Evolutionary conservation across 805 yeast species (phyloP).

Genomic region (Starmerella davenportii): DNA sequence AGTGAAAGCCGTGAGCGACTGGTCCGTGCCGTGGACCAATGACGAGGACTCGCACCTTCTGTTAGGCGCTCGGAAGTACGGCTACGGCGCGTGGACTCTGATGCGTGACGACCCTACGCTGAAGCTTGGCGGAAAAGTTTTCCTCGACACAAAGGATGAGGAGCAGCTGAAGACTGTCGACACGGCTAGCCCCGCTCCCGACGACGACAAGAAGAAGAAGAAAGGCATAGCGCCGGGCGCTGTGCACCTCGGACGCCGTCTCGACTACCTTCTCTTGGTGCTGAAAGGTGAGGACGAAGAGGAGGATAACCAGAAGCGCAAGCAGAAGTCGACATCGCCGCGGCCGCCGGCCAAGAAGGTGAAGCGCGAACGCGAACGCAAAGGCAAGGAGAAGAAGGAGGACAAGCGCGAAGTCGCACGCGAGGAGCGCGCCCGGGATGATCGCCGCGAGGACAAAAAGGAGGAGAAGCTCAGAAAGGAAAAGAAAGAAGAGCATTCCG

Average conservation of each 20-base stretch:
- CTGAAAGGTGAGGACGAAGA: conserved; percentile 37
- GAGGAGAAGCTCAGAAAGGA: conserved; percentile 9
- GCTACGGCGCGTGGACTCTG: conserved; percentile 88
- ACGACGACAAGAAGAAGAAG: conserved; percentile 6
- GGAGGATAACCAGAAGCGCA: conserved; percentile 4
- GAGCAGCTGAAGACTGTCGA: conserved; percentile 6
- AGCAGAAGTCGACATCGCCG: conserved; percentile 9
- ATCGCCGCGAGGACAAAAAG: conserved; percentile 13
- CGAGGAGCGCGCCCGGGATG: conserved; percentile 3
- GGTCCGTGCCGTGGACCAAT: conserved; percentile 77
- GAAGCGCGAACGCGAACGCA: conserved; percentile 4
- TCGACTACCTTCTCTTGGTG: conserved; percentile 64
- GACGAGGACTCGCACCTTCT: conserved; percentile 74
- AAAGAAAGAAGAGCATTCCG: conserved; percentile 4
- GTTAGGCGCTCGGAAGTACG: conserved; percentile 78
- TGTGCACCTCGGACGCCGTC: conserved; percentile 79
- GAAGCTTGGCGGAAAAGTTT: conserved; percentile 70
- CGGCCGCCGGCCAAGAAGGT: conserved; percentile 11
- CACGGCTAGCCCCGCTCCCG: conserved; percentile 1
- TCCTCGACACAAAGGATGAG: conserved; percentile 27
- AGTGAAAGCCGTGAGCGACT: conserved; percentile 71
- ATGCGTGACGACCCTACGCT: conserved; percentile 90
- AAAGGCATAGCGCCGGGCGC: conserved; percentile 49
- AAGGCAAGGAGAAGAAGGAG: conserved; percentile 5
- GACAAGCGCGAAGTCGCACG: conserved; percentile 14